Percentiles rank a stretch among this genome's conserved stretches.
These are phyloP conservation scores for Dalbergia cultrata DNA, from an alignment of 306 rosid species.

Conservation along the genomic window DNA sequence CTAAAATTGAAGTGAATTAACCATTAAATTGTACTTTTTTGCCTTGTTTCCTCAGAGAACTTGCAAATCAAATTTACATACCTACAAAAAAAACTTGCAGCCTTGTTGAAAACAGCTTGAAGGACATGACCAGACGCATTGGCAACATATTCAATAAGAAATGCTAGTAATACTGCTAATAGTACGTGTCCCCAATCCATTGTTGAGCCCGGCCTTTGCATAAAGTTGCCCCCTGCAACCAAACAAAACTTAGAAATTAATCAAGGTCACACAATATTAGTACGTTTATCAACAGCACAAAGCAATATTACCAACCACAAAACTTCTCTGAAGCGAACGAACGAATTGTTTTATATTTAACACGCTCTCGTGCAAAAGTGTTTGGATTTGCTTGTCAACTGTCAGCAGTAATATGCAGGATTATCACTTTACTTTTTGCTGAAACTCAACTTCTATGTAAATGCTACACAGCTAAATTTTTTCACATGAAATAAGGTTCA, in stretches of 20 bases:
- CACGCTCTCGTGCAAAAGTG: too few species aligned
- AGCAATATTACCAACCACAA: too few species aligned
- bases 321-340: too few species aligned
- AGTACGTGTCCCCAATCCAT: conserved; percentile 92
- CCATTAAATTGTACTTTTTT: too few species aligned
- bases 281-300: too few species aligned
- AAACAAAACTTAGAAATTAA: conserved; percentile 3
- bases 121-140: conserved; percentile 50
- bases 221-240: conserved; percentile 80
- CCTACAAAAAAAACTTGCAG: conserved; percentile 77
- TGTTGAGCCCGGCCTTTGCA: conserved; percentile 92
- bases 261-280: not conserved
- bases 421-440: not conserved
- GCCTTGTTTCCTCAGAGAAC: too few species aligned
- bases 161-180: conserved; percentile 76
- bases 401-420: not conserved
- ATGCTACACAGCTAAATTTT: too few species aligned
- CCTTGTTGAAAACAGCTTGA: conserved; percentile 70
- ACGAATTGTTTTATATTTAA: too few species aligned
- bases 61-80: conserved; percentile 16
- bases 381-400: not conserved
- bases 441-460: too few species aligned
- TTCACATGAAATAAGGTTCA: too few species aligned
- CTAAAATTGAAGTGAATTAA: too few species aligned
- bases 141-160: conserved; percentile 67